Conservation (phyloP, 108 stramenopile genomes). For the Hondaea fermentalgiana region DNA sequence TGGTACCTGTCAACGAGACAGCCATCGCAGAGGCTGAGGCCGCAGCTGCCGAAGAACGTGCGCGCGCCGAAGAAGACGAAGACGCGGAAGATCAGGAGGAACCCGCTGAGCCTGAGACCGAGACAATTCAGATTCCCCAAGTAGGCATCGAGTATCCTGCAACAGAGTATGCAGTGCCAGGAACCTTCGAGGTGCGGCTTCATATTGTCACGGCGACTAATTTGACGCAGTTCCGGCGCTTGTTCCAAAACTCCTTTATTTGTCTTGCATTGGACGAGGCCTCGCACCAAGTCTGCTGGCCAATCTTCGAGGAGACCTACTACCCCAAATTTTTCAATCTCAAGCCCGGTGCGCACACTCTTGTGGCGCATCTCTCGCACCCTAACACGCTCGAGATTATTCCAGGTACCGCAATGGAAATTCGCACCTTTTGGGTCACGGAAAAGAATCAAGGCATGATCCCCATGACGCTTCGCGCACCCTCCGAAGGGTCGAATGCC, state of each 20-base stretch:
- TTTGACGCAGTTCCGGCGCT: background rate
- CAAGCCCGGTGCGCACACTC: background rate
- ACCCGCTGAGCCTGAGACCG: background rate
- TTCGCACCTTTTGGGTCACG: background rate
- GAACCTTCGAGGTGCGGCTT: background rate
- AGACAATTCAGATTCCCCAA: background rate
- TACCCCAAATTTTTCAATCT: slow-evolving; percentile 15
- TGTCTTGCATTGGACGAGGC: background rate
- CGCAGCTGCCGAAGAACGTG: background rate
- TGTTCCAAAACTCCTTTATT: background rate
- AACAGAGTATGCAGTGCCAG: background rate
- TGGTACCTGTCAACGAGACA: background rate
- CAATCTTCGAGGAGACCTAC: background rate
- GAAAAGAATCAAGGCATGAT: background rate
- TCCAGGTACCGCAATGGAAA: background rate
- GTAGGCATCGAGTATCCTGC: background rate
- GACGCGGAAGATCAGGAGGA: background rate
- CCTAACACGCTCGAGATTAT: slow-evolving; percentile 3
- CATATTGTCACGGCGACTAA: background rate
- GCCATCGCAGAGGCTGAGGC: background rate
- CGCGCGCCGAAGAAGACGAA: background rate
- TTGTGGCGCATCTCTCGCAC: background rate
- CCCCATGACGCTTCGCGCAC: background rate
- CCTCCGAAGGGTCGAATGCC: background rate
- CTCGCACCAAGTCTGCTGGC: background rate